Evolutionary conservation across 2,329 filamentous ascomycete species (phyloP).

Genomic region (Penicillium sp.): DNA sequence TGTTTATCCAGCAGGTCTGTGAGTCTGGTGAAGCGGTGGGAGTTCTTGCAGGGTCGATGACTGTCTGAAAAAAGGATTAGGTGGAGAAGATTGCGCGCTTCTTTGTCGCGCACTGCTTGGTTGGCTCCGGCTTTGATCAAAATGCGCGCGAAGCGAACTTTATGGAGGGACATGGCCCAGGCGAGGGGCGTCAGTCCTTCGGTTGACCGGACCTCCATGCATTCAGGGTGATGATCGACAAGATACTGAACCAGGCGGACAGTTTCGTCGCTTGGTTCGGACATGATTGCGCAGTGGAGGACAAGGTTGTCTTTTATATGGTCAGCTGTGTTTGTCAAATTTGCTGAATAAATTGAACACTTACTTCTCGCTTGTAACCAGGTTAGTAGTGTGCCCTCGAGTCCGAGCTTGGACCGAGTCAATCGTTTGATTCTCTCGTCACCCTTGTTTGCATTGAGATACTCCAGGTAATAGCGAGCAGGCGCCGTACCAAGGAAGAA

Average conservation of each 20-base stretch:
- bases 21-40: conserved; percentile 55
- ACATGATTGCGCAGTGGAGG: conserved; percentile 65
- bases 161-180: conserved; percentile 57
- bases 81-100: conserved; percentile 69
- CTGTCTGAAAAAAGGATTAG: conserved; percentile 41
- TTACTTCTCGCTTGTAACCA: conserved; percentile 51
- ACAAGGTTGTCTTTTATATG: conserved; percentile 46
- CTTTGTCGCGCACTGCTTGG: conserved; percentile 60
- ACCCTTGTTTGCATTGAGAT: conserved; percentile 59
- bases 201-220: conserved; percentile 57
- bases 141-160: conserved; percentile 45
- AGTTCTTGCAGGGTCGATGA: conserved; percentile 23
- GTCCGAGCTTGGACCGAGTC: conserved; percentile 56
- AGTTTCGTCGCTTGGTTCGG: conserved; percentile 42
- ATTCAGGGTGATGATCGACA: conserved; percentile 59
- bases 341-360: conserved; percentile 7
- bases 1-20: conserved; percentile 61
- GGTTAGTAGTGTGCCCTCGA: conserved; percentile 60
- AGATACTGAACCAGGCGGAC: conserved; percentile 64
- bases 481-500: conserved; percentile 76
- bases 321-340: neutral
- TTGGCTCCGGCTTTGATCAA: conserved; percentile 69
- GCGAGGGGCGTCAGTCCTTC: conserved; percentile 61
- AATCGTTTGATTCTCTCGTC: conserved; percentile 56
- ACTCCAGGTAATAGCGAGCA: conserved; percentile 65